phyloP scores from a whole-genome alignment of 2,329 filamentous ascomycete genomes.

The Clonostachys chloroleuca region DNA sequence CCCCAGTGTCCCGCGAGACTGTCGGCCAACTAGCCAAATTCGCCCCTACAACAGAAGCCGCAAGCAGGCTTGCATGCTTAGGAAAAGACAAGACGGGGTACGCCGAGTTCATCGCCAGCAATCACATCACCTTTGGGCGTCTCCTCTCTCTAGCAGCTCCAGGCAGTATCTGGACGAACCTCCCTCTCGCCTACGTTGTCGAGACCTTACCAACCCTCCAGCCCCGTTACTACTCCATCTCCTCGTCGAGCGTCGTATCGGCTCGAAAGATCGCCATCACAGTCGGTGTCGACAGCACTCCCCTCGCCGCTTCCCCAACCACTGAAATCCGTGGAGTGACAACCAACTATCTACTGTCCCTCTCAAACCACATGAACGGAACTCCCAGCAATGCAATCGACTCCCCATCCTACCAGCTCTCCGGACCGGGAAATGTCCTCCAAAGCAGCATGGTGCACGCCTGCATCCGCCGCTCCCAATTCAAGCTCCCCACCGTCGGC shows the following conservation, averaged over 20 bases:
- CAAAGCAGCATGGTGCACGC: slow-evolving; percentile 1
- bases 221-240: slow-evolving; percentile 58
- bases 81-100: slow-evolving; percentile 25
- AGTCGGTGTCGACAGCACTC: slow-evolving; percentile 10
- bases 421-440: slow-evolving; percentile 1
- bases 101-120: slow-evolving; percentile 9
- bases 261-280: slow-evolving; percentile 11
- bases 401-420: slow-evolving; percentile 9
- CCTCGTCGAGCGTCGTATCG: slow-evolving; percentile 40
- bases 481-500: slow-evolving; percentile 88
- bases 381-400: slow-evolving; percentile 31
- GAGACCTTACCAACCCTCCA: slow-evolving; percentile 44
- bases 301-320: slow-evolving; percentile 6
- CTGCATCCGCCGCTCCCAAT: slow-evolving; percentile 89
- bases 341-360: slow-evolving; percentile 16
- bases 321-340: slow-evolving; percentile 12
- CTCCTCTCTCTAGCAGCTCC: slow-evolving; percentile 9
- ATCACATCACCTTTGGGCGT: slow-evolving; percentile 16
- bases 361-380: slow-evolving; percentile 37
- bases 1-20: slow-evolving; percentile 32
- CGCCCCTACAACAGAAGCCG: slow-evolving; percentile 20
- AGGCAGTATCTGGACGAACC: slow-evolving; percentile 8
- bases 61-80: not conserved
- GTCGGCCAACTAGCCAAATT: slow-evolving; percentile 43
- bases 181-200: slow-evolving; percentile 46